A percentile compares a stretch with the other conserved stretches of the same genome.
phyloP scores from a whole-genome alignment of 495 filamentous ascomycete species.

The Lentithecium fluviatile region DNA sequence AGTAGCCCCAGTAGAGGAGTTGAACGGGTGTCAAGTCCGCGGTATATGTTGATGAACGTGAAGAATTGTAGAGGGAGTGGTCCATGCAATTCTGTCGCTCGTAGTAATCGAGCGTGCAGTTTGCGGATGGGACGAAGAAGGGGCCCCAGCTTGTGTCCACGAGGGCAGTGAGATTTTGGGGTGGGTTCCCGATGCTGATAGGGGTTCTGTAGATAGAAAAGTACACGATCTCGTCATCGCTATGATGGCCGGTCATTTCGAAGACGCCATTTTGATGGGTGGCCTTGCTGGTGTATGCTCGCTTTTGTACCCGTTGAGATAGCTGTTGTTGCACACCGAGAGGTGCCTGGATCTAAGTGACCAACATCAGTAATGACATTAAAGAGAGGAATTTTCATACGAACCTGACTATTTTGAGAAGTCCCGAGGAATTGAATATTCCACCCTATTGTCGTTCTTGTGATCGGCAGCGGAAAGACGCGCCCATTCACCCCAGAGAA shows the following conservation, averaged over 20 bases:
- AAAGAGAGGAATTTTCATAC: background rate
- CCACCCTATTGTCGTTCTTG: background rate
- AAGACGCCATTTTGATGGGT: background rate
- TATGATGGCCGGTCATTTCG: background rate
- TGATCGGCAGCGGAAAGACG: background rate
- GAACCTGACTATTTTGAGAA: background rate
- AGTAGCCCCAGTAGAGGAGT: background rate
- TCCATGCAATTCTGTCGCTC: background rate
- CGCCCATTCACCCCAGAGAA: too few relatives aligned
- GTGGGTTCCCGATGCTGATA: slow-evolving; percentile 1
- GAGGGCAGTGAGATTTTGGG: background rate
- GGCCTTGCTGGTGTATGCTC: background rate
- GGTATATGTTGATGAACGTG: background rate
- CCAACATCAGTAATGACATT: background rate
- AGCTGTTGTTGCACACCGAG: background rate
- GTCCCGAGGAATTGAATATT: background rate
- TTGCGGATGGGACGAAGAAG: slow-evolving; percentile 2
- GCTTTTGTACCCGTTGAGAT: background rate
- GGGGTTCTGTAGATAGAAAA: background rate
- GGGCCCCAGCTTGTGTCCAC: slow-evolving; percentile 2
- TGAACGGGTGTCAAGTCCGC: background rate
- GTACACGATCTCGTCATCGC: background rate
- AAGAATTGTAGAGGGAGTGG: slow-evolving; percentile 4
- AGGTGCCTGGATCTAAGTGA: too few relatives aligned
- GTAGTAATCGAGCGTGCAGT: slow-evolving; percentile 1